Percentiles rank a stretch among this genome's conserved stretches.
Evolutionary conservation across 371 early-diverging fungal species (phyloP).

Genomic region (Mortierella sp.): DNA sequence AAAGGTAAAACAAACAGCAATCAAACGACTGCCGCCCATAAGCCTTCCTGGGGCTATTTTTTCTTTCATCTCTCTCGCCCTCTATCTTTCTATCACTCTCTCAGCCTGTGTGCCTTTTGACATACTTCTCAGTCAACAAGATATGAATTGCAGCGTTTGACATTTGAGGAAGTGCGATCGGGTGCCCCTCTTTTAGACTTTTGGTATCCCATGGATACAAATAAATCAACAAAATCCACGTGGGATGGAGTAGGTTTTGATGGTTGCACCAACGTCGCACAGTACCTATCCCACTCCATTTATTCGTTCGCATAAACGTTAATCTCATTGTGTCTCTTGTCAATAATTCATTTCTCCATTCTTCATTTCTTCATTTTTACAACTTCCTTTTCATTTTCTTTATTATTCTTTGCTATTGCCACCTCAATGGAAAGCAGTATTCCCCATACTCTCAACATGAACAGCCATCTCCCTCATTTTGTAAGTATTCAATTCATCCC

Average conservation of each 20-base stretch:
- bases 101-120: not conserved
- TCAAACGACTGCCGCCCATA: too few relatives aligned
- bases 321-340: not conserved
- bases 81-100: not conserved
- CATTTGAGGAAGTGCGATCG: not conserved
- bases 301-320: not conserved
- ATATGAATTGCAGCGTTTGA: not conserved
- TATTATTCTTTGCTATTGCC: not conserved
- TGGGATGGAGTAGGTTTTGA: not conserved
- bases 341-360: not conserved
- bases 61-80: not conserved
- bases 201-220: not conserved
- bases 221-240: not conserved
- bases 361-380: not conserved
- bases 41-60: not conserved
- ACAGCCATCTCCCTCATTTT: slow-evolving; percentile 79
- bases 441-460: slow-evolving; percentile 68
- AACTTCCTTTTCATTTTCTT: too few relatives aligned
- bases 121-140: not conserved
- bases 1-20: not conserved
- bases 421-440: slow-evolving; percentile 57
- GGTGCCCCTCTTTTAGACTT: slow-evolving; percentile 8
- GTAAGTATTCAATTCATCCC: slow-evolving; percentile 77
- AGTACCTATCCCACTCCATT: not conserved
- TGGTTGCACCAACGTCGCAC: not conserved